Conservation (phyloP, 2,329 filamentous ascomycete genomes). For the Aureobasidium sp. region DNA sequence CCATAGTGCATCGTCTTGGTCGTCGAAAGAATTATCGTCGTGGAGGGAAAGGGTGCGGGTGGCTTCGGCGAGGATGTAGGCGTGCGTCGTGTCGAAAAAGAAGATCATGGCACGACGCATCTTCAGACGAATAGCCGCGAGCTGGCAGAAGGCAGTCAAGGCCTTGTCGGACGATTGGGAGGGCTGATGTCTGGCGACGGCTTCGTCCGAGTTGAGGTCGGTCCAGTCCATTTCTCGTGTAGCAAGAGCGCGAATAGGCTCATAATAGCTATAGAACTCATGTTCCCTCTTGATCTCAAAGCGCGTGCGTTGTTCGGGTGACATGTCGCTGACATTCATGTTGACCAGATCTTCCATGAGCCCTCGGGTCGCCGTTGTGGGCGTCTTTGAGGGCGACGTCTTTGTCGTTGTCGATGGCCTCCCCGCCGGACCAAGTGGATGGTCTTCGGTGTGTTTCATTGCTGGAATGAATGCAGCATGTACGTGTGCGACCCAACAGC, state of each 20-base stretch:
- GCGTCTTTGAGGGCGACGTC: not conserved
- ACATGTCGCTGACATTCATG: conserved; percentile 14
- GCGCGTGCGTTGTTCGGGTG: not conserved
- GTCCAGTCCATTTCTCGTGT: conserved; percentile 19
- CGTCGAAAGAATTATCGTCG: conserved; percentile 39
- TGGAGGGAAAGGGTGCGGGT: conserved; percentile 46
- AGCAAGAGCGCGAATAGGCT: conserved; percentile 26
- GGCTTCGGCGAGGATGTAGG: conserved; percentile 58
- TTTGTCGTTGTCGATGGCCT: too few species aligned
- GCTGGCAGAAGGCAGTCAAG: conserved; percentile 39
- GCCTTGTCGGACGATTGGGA: conserved; percentile 33
- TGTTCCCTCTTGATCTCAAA: conserved; percentile 25
- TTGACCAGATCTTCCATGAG: not conserved
- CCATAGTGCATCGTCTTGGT: conserved; percentile 38
- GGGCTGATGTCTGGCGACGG: conserved; percentile 6
- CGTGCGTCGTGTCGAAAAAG: conserved; percentile 53
- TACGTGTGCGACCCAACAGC: too few species aligned
- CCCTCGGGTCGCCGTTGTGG: not conserved
- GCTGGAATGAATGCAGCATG: too few species aligned
- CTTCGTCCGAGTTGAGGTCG: conserved; percentile 23
- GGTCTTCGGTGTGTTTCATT: too few species aligned
- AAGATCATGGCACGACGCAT: conserved; percentile 43
- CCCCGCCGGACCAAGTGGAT: too few species aligned
- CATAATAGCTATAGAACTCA: conserved; percentile 28
- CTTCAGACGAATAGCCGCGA: conserved; percentile 41